phyloP scores from a whole-genome alignment of 208 protist genomes.

The Leishmania gerbilli region DNA sequence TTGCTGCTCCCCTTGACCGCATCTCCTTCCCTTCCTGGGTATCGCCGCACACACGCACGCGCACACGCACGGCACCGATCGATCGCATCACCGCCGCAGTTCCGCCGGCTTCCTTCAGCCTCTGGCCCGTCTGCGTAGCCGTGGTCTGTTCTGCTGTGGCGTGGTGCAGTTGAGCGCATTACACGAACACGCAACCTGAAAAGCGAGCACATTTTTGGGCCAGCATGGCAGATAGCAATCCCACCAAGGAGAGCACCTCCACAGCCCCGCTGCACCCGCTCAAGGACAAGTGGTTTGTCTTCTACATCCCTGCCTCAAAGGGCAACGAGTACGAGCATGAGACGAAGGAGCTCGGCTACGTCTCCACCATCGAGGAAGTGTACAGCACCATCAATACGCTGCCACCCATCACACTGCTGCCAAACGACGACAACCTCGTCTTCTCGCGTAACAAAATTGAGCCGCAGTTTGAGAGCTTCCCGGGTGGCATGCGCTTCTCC shows the following conservation, averaged over 20 bases:
- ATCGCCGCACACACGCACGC: not conserved
- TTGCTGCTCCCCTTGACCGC: not conserved
- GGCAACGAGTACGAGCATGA: slow-evolving; percentile 51
- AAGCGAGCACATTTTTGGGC: not conserved
- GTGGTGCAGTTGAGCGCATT: not conserved
- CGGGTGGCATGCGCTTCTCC: slow-evolving; percentile 57
- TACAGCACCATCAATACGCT: slow-evolving; percentile 80
- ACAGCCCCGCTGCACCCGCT: slow-evolving; percentile 52
- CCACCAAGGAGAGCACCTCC: slow-evolving; percentile 4
- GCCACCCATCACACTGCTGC: slow-evolving; percentile 60
- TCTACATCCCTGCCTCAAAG: slow-evolving; percentile 67
- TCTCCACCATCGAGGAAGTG: slow-evolving; percentile 71
- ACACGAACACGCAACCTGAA: not conserved
- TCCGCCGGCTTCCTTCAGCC: not conserved
- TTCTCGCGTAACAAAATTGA: slow-evolving; percentile 76
- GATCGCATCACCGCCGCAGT: not conserved
- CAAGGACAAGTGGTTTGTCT: slow-evolving; percentile 85
- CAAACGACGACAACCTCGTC: slow-evolving; percentile 68
- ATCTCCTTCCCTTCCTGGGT: not conserved
- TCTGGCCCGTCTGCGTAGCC: not conserved
- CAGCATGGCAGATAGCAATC: slow-evolving; percentile 24
- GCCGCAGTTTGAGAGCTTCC: slow-evolving; percentile 84
- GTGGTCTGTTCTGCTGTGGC: not conserved
- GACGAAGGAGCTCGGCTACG: slow-evolving; percentile 69
- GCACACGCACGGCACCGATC: not conserved